Evolutionary conservation across 2,329 filamentous ascomycete genomes (phyloP).

Genomic region (Didymella segeticola): DNA sequence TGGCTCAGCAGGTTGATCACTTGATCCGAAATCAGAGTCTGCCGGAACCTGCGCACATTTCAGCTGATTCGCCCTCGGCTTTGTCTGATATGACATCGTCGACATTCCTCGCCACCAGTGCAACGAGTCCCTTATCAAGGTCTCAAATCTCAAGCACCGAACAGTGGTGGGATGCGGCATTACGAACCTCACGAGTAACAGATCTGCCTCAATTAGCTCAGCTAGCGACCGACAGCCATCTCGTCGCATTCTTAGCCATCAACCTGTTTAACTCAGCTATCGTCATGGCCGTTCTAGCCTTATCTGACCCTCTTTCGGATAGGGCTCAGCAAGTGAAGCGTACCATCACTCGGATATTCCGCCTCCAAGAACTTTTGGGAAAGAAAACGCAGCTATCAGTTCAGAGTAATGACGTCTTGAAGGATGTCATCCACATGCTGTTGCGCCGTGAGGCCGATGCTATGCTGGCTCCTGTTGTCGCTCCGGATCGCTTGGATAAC

Average conservation of each 20-base stretch:
- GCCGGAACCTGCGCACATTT: slow-evolving; percentile 11
- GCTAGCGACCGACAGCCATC: slow-evolving; percentile 52
- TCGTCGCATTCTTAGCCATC: slow-evolving; percentile 54
- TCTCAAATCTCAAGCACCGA: slow-evolving; percentile 32
- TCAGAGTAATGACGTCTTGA: slow-evolving; percentile 24
- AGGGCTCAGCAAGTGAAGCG: slow-evolving; percentile 53
- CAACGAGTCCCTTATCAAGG: slow-evolving; percentile 12
- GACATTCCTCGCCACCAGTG: slow-evolving; percentile 7
- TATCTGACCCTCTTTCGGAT: slow-evolving; percentile 53
- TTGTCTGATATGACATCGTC: slow-evolving; percentile 5
- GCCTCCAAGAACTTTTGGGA: slow-evolving; percentile 47
- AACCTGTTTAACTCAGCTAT: slow-evolving; percentile 56
- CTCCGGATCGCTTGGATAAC: neutral
- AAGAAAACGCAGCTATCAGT: slow-evolving; percentile 21
- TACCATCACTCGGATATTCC: slow-evolving; percentile 52
- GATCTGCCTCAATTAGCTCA: slow-evolving; percentile 44
- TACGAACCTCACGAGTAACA: slow-evolving; percentile 50
- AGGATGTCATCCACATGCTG: slow-evolving; percentile 23
- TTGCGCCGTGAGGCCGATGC: slow-evolving; percentile 22
- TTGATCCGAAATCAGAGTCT: slow-evolving; percentile 24
- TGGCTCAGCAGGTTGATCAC: slow-evolving; percentile 47
- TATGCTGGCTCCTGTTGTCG: slow-evolving; percentile 16
- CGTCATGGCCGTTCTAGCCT: slow-evolving; percentile 52
- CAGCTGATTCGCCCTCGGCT: slow-evolving; percentile 8
- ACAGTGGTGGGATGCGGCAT: slow-evolving; percentile 49